phyloP scores from a whole-genome alignment of 352 stramenopile genomes.

The Phytophthora vignae region DNA sequence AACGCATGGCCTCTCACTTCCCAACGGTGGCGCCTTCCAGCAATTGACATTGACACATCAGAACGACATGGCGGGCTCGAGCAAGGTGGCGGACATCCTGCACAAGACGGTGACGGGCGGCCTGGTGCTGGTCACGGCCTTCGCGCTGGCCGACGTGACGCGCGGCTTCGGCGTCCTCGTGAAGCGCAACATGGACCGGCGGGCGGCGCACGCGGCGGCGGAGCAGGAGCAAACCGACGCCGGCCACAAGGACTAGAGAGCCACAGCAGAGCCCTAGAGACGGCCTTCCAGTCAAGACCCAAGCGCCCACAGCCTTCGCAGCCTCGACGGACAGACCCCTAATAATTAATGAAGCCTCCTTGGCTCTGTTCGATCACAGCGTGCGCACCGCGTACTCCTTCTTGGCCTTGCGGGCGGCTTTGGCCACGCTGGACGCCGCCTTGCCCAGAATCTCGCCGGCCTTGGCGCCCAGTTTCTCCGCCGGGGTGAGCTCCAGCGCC shows the following conservation, averaged over 20 bases:
- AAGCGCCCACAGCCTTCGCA: background rate
- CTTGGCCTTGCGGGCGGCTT: constrained; percentile 53
- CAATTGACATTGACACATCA: constrained; percentile 5
- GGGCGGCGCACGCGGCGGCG: constrained; percentile 38
- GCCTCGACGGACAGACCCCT: background rate
- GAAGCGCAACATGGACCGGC: constrained; percentile 81
- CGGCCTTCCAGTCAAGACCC: background rate
- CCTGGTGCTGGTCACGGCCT: constrained; percentile 72
- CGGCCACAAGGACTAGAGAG: constrained; percentile 37
- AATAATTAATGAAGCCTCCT: constrained; percentile 37
- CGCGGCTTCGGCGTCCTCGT: constrained; percentile 83
- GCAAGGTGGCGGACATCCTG: constrained; percentile 68
- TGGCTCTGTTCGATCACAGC: constrained; percentile 38
- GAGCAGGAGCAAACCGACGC: constrained; percentile 26
- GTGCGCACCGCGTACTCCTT: constrained; percentile 76
- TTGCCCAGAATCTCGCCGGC: constrained; percentile 54
- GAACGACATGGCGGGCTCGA: constrained; percentile 27
- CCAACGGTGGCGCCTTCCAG: constrained; percentile 16
- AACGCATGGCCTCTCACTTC: constrained; percentile 10
- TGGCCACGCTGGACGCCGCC: constrained; percentile 45
- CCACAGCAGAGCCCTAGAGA: background rate
- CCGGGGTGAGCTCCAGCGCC: constrained; percentile 61
- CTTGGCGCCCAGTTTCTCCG: constrained; percentile 52
- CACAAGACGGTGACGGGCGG: constrained; percentile 87
- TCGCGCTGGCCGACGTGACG: constrained; percentile 77